Evolutionary conservation across 2,329 filamentous ascomycete genomes (phyloP).

Genomic region (Botrytis fabae): DNA sequence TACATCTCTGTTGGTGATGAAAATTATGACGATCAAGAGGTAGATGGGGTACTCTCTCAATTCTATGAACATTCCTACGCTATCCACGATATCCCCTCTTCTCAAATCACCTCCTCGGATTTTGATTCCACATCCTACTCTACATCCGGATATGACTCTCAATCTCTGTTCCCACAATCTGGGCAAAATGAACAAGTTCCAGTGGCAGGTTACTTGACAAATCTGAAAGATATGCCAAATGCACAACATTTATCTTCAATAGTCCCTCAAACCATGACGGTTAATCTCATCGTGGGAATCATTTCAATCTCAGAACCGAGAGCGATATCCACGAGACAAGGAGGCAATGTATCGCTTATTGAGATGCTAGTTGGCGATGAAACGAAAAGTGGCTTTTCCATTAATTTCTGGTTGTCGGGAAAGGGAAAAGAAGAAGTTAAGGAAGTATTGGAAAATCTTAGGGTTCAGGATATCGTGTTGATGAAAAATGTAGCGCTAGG

Average conservation of each 20-base stretch:
- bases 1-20: conserved; percentile 14
- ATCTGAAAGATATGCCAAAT: conserved; percentile 70
- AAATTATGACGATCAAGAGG: conserved; percentile 20
- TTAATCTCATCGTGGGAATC: conserved; percentile 78
- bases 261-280: conserved; percentile 75
- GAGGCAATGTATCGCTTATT: conserved; percentile 62
- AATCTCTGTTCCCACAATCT: conserved; percentile 21
- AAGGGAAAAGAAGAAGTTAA: conserved; percentile 35
- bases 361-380: conserved; percentile 85
- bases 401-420: conserved; percentile 77
- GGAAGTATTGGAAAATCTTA: conserved; percentile 48
- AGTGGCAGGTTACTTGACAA: conserved; percentile 49
- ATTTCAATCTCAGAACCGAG: conserved; percentile 64
- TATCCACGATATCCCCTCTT: conserved; percentile 64
- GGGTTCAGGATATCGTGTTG: conserved; percentile 74
- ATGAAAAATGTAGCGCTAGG: conserved; percentile 77
- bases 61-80: conserved; percentile 81
- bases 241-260: conserved; percentile 66
- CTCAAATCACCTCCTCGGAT: conserved; percentile 51
- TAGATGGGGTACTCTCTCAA: conserved; percentile 51
- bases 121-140: conserved; percentile 41
- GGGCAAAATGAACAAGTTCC: conserved; percentile 34
- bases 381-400: conserved; percentile 73
- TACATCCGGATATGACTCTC: conserved; percentile 39
- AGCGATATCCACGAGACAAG: conserved; percentile 64